A percentile compares a stretch with the other conserved stretches of the same genome.
These are phyloP conservation scores for Zelonia costaricensis DNA, from an alignment of 208 protist species.

Conservation along the genomic window DNA sequence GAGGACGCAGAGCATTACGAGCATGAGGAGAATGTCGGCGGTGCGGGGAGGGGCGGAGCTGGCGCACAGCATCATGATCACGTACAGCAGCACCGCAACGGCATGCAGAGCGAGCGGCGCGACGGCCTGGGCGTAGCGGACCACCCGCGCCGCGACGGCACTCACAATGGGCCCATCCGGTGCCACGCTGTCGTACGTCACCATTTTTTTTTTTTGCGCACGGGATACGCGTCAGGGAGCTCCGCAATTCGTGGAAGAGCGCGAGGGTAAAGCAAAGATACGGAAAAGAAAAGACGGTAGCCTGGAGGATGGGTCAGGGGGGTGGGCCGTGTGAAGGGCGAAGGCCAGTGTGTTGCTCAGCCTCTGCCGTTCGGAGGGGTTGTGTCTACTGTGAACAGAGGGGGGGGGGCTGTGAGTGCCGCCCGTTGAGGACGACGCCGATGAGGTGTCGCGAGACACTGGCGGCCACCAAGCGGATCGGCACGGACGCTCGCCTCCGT, in stretches of 20 bases:
- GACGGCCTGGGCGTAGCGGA: constrained; percentile 18
- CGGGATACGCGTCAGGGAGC: too few species aligned
- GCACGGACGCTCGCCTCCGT: too few species aligned
- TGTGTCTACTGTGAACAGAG: too few species aligned
- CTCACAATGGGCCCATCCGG: constrained; percentile 15
- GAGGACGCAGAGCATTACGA: constrained; percentile 11
- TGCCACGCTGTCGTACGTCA: constrained; percentile 22
- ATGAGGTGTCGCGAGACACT: too few species aligned
- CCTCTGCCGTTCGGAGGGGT: too few species aligned
- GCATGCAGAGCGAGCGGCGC: constrained; percentile 9
- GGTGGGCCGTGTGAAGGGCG: not conserved
- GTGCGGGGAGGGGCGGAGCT: not conserved
- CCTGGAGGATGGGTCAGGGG: too few species aligned
- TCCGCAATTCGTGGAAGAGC: not conserved
- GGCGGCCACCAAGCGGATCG: too few species aligned
- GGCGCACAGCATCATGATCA: constrained; percentile 2
- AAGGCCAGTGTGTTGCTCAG: too few species aligned
- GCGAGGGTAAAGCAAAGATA: not conserved
- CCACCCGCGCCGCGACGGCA: constrained; percentile 9
- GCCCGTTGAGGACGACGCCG: too few species aligned
- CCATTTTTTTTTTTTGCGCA: not conserved
- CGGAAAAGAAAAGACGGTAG: too few species aligned
- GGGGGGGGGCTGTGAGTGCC: too few species aligned
- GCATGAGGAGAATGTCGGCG: not conserved
- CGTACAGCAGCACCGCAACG: constrained; percentile 8